Base-by-base conservation (phyloP, 371 early-diverging fungal species). In the Mycotypha africana region DNA sequence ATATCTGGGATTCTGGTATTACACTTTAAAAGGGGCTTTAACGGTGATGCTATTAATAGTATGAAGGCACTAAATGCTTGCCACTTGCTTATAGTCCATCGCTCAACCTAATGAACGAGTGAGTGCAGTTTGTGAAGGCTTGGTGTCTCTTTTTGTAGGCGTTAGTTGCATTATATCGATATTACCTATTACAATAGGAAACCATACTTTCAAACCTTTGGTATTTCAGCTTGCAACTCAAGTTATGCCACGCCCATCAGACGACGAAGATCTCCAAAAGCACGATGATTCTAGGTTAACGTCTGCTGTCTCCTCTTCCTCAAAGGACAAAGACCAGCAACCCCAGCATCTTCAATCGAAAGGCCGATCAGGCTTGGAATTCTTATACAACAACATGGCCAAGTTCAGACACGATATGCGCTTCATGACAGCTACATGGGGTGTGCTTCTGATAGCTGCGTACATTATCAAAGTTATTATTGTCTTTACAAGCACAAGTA, bases 401-500 rank as follows among this genome's bases (percentile, higher is more conserved):
- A 61, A 54, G 17, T 74, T 70, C 23, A 47, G 75, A 25, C 53
- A 47, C 20, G 70, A 70, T 45, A 66, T 70, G 68, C 56, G 75
- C 4, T 44, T 70, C 33, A 65, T 70, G 66, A 74, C 70, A 8
- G 54, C 51, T 11, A 55, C 61, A 2, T 74, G 75, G 75, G 75
- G 70, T 1, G 2, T 58, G 1, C 51, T 62, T 25, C 47, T 70
- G 0, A 52, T 74, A 8, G 19, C 49, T 14, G 56, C 65, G 16
- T 70, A 64, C 47, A 32, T 70, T 35, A 55, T 66, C 41, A 70
- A 70, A 32, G 54, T 74, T 9, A 38, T 66, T 5, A 26, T 74
- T 20, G 65, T 70, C 12, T 31, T 48, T 28, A 74, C 62, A 14
- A 54, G 53, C 33, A 49, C 51, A 23, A 59, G 57, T 38, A 51